phyloP scores from a whole-genome alignment of 202 grass and related monocot genomes.

The Setaria viridis region DNA sequence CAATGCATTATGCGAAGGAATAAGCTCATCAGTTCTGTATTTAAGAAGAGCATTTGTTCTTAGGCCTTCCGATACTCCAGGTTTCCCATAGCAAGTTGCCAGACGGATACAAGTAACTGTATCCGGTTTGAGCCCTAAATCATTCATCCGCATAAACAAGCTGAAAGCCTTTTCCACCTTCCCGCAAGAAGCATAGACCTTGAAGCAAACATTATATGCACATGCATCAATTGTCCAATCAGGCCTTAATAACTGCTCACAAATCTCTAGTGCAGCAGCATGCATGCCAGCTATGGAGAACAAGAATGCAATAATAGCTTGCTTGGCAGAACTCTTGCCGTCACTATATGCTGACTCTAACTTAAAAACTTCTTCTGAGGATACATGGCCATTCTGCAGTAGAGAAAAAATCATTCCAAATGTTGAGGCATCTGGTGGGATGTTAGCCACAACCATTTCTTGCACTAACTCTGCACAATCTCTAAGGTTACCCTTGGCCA shows the following conservation, averaged over 20 bases:
- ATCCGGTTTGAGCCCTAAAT: slow-evolving; percentile 58
- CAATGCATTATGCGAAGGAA: slow-evolving; percentile 44
- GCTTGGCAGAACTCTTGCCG: slow-evolving; percentile 45
- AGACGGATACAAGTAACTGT: slow-evolving; percentile 59
- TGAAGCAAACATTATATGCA: slow-evolving; percentile 73
- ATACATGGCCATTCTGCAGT: slow-evolving; percentile 53
- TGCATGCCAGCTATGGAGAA: slow-evolving; percentile 65
- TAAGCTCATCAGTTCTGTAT: slow-evolving; percentile 48
- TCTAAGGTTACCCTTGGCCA: slow-evolving; percentile 54
- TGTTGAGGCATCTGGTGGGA: slow-evolving; percentile 54
- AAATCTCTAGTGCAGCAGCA: slow-evolving; percentile 58
- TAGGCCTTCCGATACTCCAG: slow-evolving; percentile 56
- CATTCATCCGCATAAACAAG: slow-evolving; percentile 70
- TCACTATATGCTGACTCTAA: slow-evolving; percentile 66
- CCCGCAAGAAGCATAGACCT: slow-evolving; percentile 58
- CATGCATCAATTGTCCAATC: slow-evolving; percentile 49
- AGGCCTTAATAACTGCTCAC: slow-evolving; percentile 49
- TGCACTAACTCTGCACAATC: slow-evolving; percentile 70
- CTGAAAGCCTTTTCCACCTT: slow-evolving; percentile 69
- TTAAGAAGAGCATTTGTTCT: slow-evolving; percentile 55
- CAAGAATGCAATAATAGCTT: slow-evolving; percentile 61
- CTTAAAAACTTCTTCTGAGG: slow-evolving; percentile 53
- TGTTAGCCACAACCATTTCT: slow-evolving; percentile 62
- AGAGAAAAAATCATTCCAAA: slow-evolving; percentile 64
- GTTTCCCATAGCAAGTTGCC: slow-evolving; percentile 53